These are phyloP conservation scores for Candida glucosophila DNA, from an alignment of 1,139 yeast genomes.

Conservation along the genomic window DNA sequence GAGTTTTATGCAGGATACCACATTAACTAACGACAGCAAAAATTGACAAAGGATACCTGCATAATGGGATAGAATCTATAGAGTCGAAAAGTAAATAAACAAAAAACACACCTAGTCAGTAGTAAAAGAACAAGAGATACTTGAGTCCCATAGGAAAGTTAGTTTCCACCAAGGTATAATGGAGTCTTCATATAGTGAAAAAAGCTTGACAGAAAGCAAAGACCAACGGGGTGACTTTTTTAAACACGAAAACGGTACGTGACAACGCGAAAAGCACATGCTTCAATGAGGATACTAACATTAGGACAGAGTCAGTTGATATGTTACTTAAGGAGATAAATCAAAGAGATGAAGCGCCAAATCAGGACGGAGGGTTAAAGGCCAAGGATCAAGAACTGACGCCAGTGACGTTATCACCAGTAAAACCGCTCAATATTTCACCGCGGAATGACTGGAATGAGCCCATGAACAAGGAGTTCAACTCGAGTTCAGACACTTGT, in stretches of 20 bases:
- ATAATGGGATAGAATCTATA: too few relatives aligned
- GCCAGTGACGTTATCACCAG: conserved; percentile 20
- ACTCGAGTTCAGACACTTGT: conserved; percentile 37
- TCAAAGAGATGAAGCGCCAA: conserved; percentile 2
- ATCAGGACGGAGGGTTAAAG: conserved; percentile 4
- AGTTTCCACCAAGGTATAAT: too few relatives aligned
- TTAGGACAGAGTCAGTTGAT: conserved; percentile 19
- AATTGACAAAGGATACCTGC: too few relatives aligned
- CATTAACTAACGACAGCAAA: too few relatives aligned
- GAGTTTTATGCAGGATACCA: too few relatives aligned
- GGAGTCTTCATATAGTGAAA: too few relatives aligned
- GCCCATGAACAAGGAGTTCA: conserved; percentile 16
- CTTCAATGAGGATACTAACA: too few relatives aligned
- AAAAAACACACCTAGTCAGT: too few relatives aligned
- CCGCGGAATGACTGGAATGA: conserved; percentile 4
- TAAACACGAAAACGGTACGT: conserved; percentile 23
- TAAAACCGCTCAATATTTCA: conserved; percentile 26
- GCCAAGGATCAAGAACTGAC: conserved; percentile 4
- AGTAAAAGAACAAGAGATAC: too few relatives aligned
- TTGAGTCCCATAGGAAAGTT: too few relatives aligned
- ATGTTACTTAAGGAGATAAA: conserved; percentile 17
- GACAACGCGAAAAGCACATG: not conserved
- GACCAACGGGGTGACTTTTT: conserved; percentile 13
- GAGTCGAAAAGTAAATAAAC: too few relatives aligned
- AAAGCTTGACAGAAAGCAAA: conserved; percentile 1